Evolutionary conservation across 2,329 filamentous ascomycete species (phyloP).

Genomic region (Cladosporium sp.): DNA sequence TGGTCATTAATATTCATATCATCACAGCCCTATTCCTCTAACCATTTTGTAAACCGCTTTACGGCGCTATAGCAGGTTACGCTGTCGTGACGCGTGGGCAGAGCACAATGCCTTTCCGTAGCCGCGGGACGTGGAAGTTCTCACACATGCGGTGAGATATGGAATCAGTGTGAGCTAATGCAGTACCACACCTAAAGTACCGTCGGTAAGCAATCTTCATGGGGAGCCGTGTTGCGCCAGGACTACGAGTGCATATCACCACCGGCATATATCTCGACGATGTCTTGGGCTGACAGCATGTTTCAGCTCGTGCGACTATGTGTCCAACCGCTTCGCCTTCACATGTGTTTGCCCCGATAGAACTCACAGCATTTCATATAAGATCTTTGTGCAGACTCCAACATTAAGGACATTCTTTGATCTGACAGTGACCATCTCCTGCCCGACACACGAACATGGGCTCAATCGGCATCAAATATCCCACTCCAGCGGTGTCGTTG

Average conservation of each 20-base stretch:
- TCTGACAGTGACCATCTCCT: neutral
- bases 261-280: neutral
- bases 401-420: neutral
- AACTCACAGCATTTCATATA: neutral
- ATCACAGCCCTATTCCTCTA: neutral
- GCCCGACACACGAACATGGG: neutral
- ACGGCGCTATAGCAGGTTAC: neutral
- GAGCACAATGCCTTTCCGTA: neutral
- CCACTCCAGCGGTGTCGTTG: slow-evolving; percentile 10
- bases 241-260: neutral
- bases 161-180: neutral
- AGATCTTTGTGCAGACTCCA: neutral
- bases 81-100: neutral
- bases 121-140: too few species aligned
- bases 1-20: neutral
- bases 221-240: neutral
- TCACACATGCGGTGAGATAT: neutral
- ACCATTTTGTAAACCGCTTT: neutral
- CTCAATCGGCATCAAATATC: slow-evolving; percentile 1
- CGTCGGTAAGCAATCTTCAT: neutral
- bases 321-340: neutral
- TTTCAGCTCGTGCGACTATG: neutral
- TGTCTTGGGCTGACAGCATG: neutral
- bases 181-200: neutral
- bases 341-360: neutral